Conservation (phyloP, 306 rosid genomes). For the Sphenostylis stenocarpa region DNA sequence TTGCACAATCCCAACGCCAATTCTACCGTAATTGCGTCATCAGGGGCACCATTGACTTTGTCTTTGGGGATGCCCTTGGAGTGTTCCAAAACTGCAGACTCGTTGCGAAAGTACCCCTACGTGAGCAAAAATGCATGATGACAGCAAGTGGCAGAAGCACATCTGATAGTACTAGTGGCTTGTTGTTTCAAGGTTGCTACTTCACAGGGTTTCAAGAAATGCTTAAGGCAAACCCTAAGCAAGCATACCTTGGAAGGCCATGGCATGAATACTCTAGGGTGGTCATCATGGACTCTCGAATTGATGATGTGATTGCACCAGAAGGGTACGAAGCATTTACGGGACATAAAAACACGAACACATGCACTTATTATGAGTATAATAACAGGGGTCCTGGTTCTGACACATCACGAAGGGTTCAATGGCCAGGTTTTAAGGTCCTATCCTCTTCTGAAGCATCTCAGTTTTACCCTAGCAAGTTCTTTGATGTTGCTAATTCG, state of each 20-base stretch:
- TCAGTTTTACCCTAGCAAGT: slow-evolving; percentile 38
- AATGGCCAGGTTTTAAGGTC: slow-evolving; percentile 54
- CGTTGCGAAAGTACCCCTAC: slow-evolving; percentile 47
- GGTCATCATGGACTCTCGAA: slow-evolving; percentile 52
- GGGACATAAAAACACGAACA: slow-evolving; percentile 22
- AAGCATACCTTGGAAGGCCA: slow-evolving; percentile 65
- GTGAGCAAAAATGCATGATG: slow-evolving; percentile 44
- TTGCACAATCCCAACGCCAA: slow-evolving; percentile 43
- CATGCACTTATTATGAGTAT: slow-evolving; percentile 52
- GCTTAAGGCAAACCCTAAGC: not conserved
- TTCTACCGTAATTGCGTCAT: slow-evolving; percentile 55
- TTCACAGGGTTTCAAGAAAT: slow-evolving; percentile 37
- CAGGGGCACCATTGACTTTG: slow-evolving; percentile 49
- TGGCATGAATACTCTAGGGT: slow-evolving; percentile 59
- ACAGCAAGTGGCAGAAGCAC: slow-evolving; percentile 60
- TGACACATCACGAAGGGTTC: slow-evolving; percentile 27
- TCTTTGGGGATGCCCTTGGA: slow-evolving; percentile 44
- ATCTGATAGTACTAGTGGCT: slow-evolving; percentile 20
- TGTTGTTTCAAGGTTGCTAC: slow-evolving; percentile 55
- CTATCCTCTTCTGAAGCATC: slow-evolving; percentile 21
- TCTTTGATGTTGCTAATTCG: not conserved
- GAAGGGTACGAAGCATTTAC: slow-evolving; percentile 63
- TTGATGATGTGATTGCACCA: slow-evolving; percentile 39
- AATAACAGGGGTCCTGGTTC: slow-evolving; percentile 58
- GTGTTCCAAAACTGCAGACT: slow-evolving; percentile 60